These are phyloP conservation scores for Alternaria novae-zelandiae DNA, from an alignment of 2,329 filamentous ascomycete genomes.

Conservation along the genomic window DNA sequence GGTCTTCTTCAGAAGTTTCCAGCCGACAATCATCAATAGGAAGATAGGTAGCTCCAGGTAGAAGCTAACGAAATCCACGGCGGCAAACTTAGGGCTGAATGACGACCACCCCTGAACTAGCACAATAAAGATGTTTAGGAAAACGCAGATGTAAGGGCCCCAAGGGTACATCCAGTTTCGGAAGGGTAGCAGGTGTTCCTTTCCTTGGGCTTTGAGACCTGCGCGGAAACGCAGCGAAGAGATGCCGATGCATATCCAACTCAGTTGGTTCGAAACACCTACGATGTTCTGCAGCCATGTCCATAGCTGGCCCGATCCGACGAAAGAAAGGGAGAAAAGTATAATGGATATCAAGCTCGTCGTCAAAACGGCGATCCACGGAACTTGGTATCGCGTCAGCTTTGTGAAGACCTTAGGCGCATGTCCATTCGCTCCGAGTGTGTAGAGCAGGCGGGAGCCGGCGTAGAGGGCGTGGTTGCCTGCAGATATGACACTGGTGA, in stretches of 20 bases:
- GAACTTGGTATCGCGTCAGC: slow-evolving; percentile 52
- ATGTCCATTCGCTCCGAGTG: slow-evolving; percentile 62
- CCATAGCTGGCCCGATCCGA: slow-evolving; percentile 47
- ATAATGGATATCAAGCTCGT: slow-evolving; percentile 46
- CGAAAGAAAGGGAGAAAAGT: slow-evolving; percentile 54
- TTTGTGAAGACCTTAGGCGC: slow-evolving; percentile 74
- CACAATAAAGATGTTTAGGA: slow-evolving; percentile 38
- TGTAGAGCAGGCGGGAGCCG: slow-evolving; percentile 62
- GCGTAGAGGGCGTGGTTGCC: slow-evolving; percentile 64
- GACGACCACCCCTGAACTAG: slow-evolving; percentile 52
- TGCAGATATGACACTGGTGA: slow-evolving; percentile 65
- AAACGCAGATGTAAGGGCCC: slow-evolving; percentile 52
- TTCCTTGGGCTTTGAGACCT: slow-evolving; percentile 54
- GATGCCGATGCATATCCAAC: slow-evolving; percentile 62
- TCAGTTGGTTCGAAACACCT: slow-evolving; percentile 61
- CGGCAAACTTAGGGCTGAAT: slow-evolving; percentile 57
- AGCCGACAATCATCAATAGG: slow-evolving; percentile 32
- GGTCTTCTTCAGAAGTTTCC: slow-evolving; percentile 40
- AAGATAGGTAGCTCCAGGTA: slow-evolving; percentile 53
- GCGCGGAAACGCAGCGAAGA: slow-evolving; percentile 65
- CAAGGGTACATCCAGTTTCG: slow-evolving; percentile 65
- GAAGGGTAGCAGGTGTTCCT: slow-evolving; percentile 54
- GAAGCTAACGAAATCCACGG: slow-evolving; percentile 57
- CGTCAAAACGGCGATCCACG: slow-evolving; percentile 46
- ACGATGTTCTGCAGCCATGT: slow-evolving; percentile 75